Conservation (phyloP, 345 rosid genomes). For the Pugionium dolabratum region DNA sequence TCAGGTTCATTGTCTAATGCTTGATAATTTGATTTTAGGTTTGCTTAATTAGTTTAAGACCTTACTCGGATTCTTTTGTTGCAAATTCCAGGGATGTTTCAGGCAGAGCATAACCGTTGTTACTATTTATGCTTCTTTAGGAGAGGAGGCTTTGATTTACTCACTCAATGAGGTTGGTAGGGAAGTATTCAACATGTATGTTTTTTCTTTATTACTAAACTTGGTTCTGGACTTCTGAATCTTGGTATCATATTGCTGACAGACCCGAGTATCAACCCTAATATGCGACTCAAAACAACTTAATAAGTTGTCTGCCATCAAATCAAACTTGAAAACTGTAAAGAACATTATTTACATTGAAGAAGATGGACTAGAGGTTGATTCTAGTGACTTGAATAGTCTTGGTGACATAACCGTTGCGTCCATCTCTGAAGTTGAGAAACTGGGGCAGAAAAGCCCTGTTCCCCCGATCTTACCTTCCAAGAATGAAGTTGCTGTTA, state of each 20-base stretch:
- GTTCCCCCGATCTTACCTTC: slow-evolving; percentile 63
- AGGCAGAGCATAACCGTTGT: slow-evolving; percentile 74
- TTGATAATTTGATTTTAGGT: background rate
- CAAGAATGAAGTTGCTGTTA: slow-evolving; percentile 66
- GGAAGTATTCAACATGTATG: background rate
- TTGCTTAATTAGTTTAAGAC: background rate
- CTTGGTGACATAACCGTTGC: slow-evolving; percentile 52
- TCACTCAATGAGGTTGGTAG: slow-evolving; percentile 79
- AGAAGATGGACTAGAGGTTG: slow-evolving; percentile 51
- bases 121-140: slow-evolving; percentile 91
- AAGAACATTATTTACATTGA: slow-evolving; percentile 76
- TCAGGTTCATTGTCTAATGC: slow-evolving; percentile 47
- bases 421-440: slow-evolving; percentile 77
- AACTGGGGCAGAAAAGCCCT: slow-evolving; percentile 58
- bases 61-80: background rate
- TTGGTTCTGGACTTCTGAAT: slow-evolving; percentile 14
- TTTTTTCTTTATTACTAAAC: background rate
- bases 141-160: slow-evolving; percentile 79
- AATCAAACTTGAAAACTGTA: slow-evolving; percentile 54
- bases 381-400: slow-evolving; percentile 40
- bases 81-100: slow-evolving; percentile 70
- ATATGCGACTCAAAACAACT: slow-evolving; percentile 78
- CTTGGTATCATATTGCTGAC: slow-evolving; percentile 31
- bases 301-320: slow-evolving; percentile 63
- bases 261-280: slow-evolving; percentile 82